These are phyloP conservation scores for Aureobasidium sp. DNA, from an alignment of 2,329 filamentous ascomycete species.

Conservation along the genomic window DNA sequence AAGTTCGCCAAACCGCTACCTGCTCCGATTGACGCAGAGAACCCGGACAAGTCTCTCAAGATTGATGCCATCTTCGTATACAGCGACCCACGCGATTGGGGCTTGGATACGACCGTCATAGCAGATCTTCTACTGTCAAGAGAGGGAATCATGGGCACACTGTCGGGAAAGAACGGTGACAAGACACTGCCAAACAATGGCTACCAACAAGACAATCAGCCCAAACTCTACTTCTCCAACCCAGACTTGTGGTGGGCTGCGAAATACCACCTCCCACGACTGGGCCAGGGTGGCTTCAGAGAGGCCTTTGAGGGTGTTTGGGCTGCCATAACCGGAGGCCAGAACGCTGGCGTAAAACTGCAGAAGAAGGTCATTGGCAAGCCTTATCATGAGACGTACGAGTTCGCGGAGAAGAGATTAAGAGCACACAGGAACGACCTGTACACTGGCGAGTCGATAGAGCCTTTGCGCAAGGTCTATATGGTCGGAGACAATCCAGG, in stretches of 20 bases:
- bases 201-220: conserved; percentile 77
- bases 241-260: conserved; percentile 86
- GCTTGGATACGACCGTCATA: conserved; percentile 77
- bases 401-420: conserved; percentile 71
- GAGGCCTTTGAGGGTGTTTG: conserved; percentile 75
- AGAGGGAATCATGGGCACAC: conserved; percentile 70
- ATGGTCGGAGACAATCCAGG: conserved; percentile 69
- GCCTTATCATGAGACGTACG: conserved; percentile 67
- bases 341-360: conserved; percentile 39
- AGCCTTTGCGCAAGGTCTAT: conserved; percentile 64
- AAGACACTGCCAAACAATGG: conserved; percentile 57
- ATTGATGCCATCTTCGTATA: conserved; percentile 90
- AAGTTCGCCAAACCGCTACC: conserved; percentile 51
- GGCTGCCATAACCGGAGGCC: conserved; percentile 57
- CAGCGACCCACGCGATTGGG: conserved; percentile 96
- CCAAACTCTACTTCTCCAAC: conserved; percentile 79
- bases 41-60: conserved; percentile 50
- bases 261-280: conserved; percentile 70
- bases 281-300: conserved; percentile 87
- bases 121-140: conserved; percentile 73
- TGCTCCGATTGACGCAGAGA: conserved; percentile 33
- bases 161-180: conserved; percentile 63
- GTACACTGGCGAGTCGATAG: conserved; percentile 27
- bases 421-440: conserved; percentile 47
- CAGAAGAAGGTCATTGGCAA: conserved; percentile 70